phyloP scores from a whole-genome alignment of 768 basidiomycete species.

The Mrakia frigida region DNA sequence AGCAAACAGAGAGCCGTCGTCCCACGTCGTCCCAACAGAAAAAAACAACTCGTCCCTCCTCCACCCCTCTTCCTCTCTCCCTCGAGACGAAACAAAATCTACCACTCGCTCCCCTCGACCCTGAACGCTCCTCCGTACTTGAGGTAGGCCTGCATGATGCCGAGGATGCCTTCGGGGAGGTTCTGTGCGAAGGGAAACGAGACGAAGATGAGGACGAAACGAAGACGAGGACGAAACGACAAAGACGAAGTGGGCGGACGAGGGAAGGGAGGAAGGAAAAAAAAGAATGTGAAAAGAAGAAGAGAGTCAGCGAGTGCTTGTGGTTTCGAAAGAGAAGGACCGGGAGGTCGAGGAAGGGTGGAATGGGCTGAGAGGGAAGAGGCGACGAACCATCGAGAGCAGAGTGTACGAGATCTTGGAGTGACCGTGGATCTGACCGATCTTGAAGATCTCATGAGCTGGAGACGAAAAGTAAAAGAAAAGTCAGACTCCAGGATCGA shows the following conservation, averaged over 20 bases:
- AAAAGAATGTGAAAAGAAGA: too few species aligned
- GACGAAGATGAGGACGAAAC: not conserved
- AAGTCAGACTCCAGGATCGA: not conserved
- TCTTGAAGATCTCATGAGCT: constrained; percentile 83
- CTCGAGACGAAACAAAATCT: not conserved
- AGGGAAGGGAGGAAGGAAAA: not conserved
- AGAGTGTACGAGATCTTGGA: constrained; percentile 90
- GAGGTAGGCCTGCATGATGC: constrained; percentile 88
- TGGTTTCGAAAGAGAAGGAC: too few species aligned
- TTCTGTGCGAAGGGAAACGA: constrained; percentile 36
- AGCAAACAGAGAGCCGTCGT: too few species aligned
- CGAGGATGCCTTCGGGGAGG: constrained; percentile 78
- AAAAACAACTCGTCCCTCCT: too few species aligned
- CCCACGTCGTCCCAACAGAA: too few species aligned
- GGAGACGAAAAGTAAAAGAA: not conserved
- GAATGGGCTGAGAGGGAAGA: too few species aligned
- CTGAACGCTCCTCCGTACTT: constrained; percentile 82
- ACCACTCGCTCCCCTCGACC: constrained; percentile 46
- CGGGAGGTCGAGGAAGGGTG: too few species aligned
- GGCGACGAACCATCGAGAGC: constrained; percentile 72
- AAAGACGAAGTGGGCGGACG: not conserved
- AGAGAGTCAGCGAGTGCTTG: too few species aligned
- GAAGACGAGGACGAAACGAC: not conserved
- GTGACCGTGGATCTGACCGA: constrained; percentile 87
- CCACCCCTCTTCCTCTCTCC: too few species aligned